phyloP scores from a whole-genome alignment of 805 yeast genomes.

The Candida tallmaniae region DNA sequence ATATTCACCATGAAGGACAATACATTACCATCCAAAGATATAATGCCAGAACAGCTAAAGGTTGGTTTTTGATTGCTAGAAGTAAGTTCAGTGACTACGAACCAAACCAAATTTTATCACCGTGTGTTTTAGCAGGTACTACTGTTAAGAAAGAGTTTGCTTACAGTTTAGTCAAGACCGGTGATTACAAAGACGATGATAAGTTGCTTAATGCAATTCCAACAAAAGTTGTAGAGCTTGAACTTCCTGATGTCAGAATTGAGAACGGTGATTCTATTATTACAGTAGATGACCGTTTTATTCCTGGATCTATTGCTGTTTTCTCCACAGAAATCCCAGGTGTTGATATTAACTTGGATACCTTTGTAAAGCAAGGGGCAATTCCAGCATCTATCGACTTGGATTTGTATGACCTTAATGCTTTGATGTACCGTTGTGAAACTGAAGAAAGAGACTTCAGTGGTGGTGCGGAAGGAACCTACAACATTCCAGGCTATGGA shows the following conservation, averaged over 20 bases:
- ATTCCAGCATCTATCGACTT: conserved; percentile 62
- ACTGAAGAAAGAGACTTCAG: conserved; percentile 84
- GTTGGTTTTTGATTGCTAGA: conserved; percentile 85
- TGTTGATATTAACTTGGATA: conserved; percentile 62
- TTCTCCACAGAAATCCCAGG: conserved; percentile 65
- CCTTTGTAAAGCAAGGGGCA: conserved; percentile 70
- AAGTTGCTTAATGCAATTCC: conserved; percentile 58
- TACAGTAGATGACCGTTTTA: conserved; percentile 56
- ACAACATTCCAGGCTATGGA: conserved; percentile 72
- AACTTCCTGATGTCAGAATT: conserved; percentile 43
- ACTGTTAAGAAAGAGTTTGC: conserved; percentile 54
- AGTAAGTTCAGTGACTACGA: conserved; percentile 57
- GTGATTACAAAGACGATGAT: conserved; percentile 41
- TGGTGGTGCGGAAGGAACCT: conserved; percentile 66
- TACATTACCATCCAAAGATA: conserved; percentile 86
- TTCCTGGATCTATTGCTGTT: conserved; percentile 88
- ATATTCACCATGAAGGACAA: conserved; percentile 90
- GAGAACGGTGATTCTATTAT: conserved; percentile 51
- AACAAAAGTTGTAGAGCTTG: conserved; percentile 51
- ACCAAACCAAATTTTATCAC: conserved; percentile 50
- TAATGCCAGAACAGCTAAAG: conserved; percentile 79
- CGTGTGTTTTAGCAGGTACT: conserved; percentile 58
- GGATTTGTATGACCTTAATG: conserved; percentile 66
- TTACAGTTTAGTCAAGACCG: conserved; percentile 50
- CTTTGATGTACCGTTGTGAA: conserved; percentile 71